Conservation (phyloP, 345 rosid species). For the Euphorbia pulcherrima region DNA sequence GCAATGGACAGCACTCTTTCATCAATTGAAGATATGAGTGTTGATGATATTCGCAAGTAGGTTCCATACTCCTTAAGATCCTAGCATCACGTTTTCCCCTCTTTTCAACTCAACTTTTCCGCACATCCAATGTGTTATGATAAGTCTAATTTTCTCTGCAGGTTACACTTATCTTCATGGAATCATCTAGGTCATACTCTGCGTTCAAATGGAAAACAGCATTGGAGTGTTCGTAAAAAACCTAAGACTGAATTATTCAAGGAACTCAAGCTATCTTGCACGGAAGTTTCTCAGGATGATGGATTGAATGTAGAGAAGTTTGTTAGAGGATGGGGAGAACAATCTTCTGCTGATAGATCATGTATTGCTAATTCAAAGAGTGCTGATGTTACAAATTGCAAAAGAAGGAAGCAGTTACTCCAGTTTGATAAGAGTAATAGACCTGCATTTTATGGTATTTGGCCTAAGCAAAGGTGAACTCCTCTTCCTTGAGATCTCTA, state of each 20-base stretch:
- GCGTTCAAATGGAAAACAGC: conserved; percentile 39
- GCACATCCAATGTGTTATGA: neutral
- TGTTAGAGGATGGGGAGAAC: conserved; percentile 46
- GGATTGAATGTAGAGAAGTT: conserved; percentile 50
- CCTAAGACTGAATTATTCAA: conserved; percentile 66
- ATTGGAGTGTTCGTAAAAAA: conserved; percentile 72
- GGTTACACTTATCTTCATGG: conserved; percentile 77
- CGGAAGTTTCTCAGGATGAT: conserved; percentile 34
- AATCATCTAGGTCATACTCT: conserved; percentile 44
- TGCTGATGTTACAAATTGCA: conserved; percentile 35
- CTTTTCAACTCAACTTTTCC: neutral
- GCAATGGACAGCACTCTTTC: conserved; percentile 58
- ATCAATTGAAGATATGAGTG: conserved; percentile 38
- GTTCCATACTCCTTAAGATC: conserved; percentile 7
- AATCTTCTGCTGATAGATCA: conserved; percentile 31
- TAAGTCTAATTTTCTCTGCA: conserved; percentile 30
- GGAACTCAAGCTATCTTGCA: conserved; percentile 60
- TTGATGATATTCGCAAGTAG: conserved; percentile 62
- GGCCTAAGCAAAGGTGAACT: conserved; percentile 79
- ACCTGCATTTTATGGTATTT: conserved; percentile 89
- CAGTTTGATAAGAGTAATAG: conserved; percentile 84
- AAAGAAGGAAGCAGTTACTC: conserved; percentile 55
- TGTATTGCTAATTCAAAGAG: conserved; percentile 21
- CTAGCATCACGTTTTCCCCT: neutral
- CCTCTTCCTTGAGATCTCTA: neutral